Conservation (phyloP, 352 stramenopile genomes). For the Aphanomyces astaci region DNA sequence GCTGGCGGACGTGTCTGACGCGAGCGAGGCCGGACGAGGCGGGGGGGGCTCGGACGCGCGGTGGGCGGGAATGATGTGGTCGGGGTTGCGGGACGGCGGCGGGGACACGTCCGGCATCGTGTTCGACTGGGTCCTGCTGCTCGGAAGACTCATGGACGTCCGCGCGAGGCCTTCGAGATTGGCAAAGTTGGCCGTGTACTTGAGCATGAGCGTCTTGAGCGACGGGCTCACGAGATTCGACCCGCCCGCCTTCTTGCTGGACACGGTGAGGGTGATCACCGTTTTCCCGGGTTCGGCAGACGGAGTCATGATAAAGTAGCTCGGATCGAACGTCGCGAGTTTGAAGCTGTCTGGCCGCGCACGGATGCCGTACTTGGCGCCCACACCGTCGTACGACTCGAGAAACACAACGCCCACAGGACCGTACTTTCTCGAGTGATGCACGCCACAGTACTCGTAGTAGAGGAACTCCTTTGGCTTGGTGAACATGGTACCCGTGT, state of each 20-base stretch:
- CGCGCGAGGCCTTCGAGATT: conserved; percentile 48
- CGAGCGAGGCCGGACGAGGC: not conserved
- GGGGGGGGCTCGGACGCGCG: too few relatives aligned
- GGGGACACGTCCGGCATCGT: not conserved
- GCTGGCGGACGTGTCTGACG: not conserved
- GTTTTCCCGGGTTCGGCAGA: conserved; percentile 56
- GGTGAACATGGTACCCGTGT: conserved; percentile 64
- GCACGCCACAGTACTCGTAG: conserved; percentile 68
- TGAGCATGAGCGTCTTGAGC: conserved; percentile 53
- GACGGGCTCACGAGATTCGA: conserved; percentile 58
- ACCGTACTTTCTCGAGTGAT: conserved; percentile 49
- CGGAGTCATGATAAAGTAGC: conserved; percentile 62
- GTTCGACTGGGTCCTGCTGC: not conserved
- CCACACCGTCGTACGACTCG: conserved; percentile 73
- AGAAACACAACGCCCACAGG: conserved; percentile 63
- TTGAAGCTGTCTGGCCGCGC: conserved; percentile 68
- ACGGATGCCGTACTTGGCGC: conserved; percentile 62
- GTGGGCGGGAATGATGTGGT: too few relatives aligned
- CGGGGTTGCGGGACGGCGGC: too few relatives aligned
- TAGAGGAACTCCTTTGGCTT: conserved; percentile 76
- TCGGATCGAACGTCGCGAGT: conserved; percentile 68
- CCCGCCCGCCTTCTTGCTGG: conserved; percentile 67
- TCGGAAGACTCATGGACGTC: not conserved
- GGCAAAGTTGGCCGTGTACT: conserved; percentile 48
- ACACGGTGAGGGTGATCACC: conserved; percentile 61